Percentiles rank a stretch among this genome's conserved stretches.
Conservation (phyloP, 129 eudicot genomes). For the Flaveria linearis region DNA sequence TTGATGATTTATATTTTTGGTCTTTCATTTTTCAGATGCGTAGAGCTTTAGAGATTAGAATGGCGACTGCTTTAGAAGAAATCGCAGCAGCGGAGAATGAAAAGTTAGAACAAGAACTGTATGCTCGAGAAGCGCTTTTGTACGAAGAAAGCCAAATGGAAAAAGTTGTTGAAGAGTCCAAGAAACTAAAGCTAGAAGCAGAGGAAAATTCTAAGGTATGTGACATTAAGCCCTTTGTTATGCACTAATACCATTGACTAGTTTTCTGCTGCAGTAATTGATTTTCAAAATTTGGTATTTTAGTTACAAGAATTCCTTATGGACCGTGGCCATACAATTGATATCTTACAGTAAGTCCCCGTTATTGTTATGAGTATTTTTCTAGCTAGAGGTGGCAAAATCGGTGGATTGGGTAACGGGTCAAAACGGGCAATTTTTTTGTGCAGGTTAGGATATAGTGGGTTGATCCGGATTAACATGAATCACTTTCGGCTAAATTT, state of each 20-base stretch:
- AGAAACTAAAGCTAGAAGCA: constrained; percentile 53
- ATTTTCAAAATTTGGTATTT: background rate
- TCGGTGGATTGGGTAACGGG: background rate
- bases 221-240: background rate
- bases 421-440: background rate
- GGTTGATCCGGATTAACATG: background rate
- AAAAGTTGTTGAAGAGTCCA: constrained; percentile 58
- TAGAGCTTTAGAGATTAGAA: constrained; percentile 46
- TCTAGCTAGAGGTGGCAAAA: background rate
- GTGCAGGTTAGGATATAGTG: background rate
- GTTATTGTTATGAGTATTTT: background rate
- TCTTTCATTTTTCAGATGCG: constrained; percentile 56
- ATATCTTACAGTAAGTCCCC: constrained; percentile 44
- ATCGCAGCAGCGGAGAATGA: constrained; percentile 46
- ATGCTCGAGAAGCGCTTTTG: constrained; percentile 43
- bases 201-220: constrained; percentile 82
- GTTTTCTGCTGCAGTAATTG: background rate
- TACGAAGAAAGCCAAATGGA: constrained; percentile 57
- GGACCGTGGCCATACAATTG: constrained; percentile 72
- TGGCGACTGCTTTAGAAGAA: constrained; percentile 56
- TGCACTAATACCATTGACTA: background rate
- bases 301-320: constrained; percentile 78
- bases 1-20: background rate
- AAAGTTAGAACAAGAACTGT: constrained; percentile 48
- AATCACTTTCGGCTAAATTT: too few species aligned